Percentiles rank a stretch among this genome's conserved stretches.
Conservation (phyloP, 2,329 filamentous ascomycete species). For the Ophidiomyces ophidiicola region DNA sequence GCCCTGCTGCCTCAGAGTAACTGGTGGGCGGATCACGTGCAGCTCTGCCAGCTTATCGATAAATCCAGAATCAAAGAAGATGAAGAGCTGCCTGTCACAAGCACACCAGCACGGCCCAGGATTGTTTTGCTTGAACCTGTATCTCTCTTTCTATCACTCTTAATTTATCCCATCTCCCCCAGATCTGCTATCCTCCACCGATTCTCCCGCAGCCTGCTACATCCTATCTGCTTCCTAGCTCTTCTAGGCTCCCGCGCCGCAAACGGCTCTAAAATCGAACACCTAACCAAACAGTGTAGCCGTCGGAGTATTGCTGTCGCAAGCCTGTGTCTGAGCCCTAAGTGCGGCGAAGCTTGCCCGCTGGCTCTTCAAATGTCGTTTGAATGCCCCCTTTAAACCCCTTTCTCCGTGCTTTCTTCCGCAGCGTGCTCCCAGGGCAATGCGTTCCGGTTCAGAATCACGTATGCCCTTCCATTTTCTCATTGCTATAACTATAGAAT, state of each 20-base stretch:
- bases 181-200: no score
- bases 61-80: no score
- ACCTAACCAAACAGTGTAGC: not conserved
- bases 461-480: conserved; percentile 33
- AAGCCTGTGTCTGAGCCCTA: not conserved
- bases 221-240: no score
- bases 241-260: not conserved
- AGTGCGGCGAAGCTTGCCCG: conserved; percentile 21
- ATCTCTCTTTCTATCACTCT: no score
- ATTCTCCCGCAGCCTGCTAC: no score
- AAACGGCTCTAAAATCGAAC: not conserved
- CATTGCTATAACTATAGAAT: not conserved
- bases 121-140: no score
- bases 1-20: not conserved
- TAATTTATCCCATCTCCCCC: no score
- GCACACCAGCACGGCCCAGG: no score
- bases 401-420: conserved; percentile 97
- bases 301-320: not conserved
- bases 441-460: conserved; percentile 85
- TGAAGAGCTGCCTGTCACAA: no score
- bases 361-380: conserved; percentile 34
- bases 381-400: conserved; percentile 99
- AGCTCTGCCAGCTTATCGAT: conserved; percentile 2
- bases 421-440: conserved; percentile 82
- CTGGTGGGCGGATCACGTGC: not conserved